Evolutionary conservation across 176 grass and related monocot species (phyloP), one percentile per base, ranked within the genome.

Genomic region (Ampelocalamus luodianensis): DNA sequence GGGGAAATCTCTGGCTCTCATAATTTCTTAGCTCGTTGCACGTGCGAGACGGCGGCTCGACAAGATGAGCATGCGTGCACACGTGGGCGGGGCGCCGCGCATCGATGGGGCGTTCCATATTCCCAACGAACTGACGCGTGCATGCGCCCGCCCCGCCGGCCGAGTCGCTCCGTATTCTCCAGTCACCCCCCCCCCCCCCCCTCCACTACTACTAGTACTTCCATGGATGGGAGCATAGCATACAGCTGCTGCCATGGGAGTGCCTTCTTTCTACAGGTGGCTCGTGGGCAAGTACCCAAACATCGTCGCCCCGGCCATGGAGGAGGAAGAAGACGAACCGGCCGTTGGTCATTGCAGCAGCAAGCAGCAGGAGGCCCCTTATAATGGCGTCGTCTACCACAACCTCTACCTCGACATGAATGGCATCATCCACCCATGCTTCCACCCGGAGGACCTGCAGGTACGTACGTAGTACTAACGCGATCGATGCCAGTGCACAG

Each of bases 401-500:
- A 94, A 91, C 56, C 71, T 94, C 20, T 91, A 91, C 50, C 81
- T 94, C 1, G 87, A 94, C 87, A 89, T 87, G 92, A 94, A 94
- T 29, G 50, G 84, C 70, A 85, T 94, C 80, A 85, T 91, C 60
- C 92, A 94, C 20, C 81, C 84, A 0, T 89, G 89, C 84, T 91
- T 94, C 84, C 92, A 94, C 68, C 89, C 89, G 0, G 80, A 94
- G 67, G 89, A 89, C 68, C 46, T 34, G 32, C 32, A 34, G 32
- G 32, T 34, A 87, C 79, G 83, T 81, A 42, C 24, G n/a, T 3
- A 27, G 5, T 73, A 20, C 20, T 7, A 55, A 55, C 8, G 7
- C 22, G n/a, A 5, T 24, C 58, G 23, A 5, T 5, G 23, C 10
- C 12, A 58, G 20, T 58, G 4, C 20, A 23, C 22, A n/a, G n/a